Conservation (phyloP, 805 yeast species). For the Kregervanrija fluxuum region DNA sequence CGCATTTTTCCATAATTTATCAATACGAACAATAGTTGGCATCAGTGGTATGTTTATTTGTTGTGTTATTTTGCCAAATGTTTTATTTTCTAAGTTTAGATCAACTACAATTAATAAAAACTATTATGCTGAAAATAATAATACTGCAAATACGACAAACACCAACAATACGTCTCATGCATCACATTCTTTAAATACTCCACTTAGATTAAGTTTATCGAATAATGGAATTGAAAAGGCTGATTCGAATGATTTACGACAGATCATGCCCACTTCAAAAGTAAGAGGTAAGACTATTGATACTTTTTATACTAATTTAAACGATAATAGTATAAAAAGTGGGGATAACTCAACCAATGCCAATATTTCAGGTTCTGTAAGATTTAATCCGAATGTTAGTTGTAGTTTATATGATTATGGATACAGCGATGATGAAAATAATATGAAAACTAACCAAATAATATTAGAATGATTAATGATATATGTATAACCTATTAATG, state of each 20-base stretch:
- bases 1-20: conserved; percentile 25
- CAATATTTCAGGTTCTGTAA: conserved; percentile 9
- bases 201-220: too few relatives aligned
- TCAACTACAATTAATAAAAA: conserved; percentile 19
- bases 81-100: conserved; percentile 22
- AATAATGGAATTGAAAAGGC: too few relatives aligned
- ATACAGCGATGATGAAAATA: neutral
- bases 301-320: too few relatives aligned
- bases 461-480: too few relatives aligned
- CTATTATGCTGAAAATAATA: conserved; percentile 11
- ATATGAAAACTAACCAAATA: too few relatives aligned
- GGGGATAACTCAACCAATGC: too few relatives aligned
- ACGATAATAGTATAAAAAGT: too few relatives aligned
- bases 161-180: conserved; percentile 11
- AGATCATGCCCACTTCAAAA: too few relatives aligned
- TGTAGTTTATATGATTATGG: conserved; percentile 17
- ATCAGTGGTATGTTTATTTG: conserved; percentile 7
- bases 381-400: conserved; percentile 26
- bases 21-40: conserved; percentile 20
- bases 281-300: too few relatives aligned
- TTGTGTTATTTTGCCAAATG: conserved; percentile 22
- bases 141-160: conserved; percentile 4
- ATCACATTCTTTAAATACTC: too few relatives aligned
- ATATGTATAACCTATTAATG: too few relatives aligned
- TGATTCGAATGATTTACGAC: too few relatives aligned